phyloP scores from a whole-genome alignment of 805 yeast genomes.

The Diddensiella caesifluorescens region DNA sequence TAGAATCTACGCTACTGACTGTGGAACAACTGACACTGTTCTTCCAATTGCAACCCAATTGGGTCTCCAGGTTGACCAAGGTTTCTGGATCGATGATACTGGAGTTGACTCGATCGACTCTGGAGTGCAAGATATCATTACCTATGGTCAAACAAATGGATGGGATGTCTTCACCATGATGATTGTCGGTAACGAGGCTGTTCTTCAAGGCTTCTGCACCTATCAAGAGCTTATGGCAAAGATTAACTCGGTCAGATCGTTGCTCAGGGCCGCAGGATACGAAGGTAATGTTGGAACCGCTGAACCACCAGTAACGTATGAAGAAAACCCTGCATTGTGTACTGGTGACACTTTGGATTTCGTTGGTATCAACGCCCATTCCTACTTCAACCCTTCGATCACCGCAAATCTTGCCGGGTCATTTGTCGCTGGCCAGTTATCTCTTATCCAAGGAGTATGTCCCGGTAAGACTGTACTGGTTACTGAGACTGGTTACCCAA shows the following conservation, averaged over 20 bases:
- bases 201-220: constrained; percentile 55
- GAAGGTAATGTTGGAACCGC: constrained; percentile 73
- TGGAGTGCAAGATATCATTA: constrained; percentile 49
- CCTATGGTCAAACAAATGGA: constrained; percentile 45
- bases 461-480: constrained; percentile 48
- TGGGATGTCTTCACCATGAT: constrained; percentile 76
- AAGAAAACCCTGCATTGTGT: constrained; percentile 62
- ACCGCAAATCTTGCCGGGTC: constrained; percentile 65
- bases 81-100: constrained; percentile 65
- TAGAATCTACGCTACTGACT: constrained; percentile 85
- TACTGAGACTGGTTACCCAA: constrained; percentile 90
- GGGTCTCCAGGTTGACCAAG: constrained; percentile 77
- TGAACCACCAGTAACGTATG: constrained; percentile 80
- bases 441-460: constrained; percentile 52
- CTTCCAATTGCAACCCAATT: constrained; percentile 52
- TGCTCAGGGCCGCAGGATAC: constrained; percentile 65
- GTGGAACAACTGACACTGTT: constrained; percentile 61
- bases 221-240: constrained; percentile 59
- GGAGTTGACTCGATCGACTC: constrained; percentile 70
- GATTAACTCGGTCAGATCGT: constrained; percentile 56
- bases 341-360: constrained; percentile 63
- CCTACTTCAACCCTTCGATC: constrained; percentile 66
- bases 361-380: constrained; percentile 79
- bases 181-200: constrained; percentile 87
- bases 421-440: constrained; percentile 61